Evolutionary conservation across 768 basidiomycete genomes (phyloP).

Genomic region (Serendipita sp.): DNA sequence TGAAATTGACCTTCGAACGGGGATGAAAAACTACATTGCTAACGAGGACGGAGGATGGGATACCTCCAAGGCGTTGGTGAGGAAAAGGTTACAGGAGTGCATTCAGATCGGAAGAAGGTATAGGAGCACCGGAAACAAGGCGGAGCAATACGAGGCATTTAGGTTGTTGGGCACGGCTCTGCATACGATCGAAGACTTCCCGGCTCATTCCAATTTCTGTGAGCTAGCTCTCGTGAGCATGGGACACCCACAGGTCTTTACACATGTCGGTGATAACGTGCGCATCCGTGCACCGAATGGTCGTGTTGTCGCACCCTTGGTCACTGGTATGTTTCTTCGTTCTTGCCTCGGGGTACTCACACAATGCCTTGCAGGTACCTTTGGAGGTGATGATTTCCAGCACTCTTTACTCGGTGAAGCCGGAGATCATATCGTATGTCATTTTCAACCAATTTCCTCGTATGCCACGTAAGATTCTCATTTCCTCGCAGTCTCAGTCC

Average conservation of each 20-base stretch:
- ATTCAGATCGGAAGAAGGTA: conserved; percentile 61
- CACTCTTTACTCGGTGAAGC: conserved; percentile 49
- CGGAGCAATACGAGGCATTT: conserved; percentile 65
- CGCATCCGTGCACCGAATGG: conserved; percentile 61
- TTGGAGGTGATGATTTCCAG: conserved; percentile 64
- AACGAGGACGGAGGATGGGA: conserved; percentile 78
- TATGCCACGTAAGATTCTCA: background rate
- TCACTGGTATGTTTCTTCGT: conserved; percentile 41
- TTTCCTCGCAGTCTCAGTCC: conserved; percentile 28
- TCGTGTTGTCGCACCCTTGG: conserved; percentile 58
- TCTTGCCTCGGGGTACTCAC: background rate
- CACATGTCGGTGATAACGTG: conserved; percentile 71
- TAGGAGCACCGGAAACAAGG: conserved; percentile 37
- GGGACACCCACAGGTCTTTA: conserved; percentile 63
- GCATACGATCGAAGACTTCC: conserved; percentile 72
- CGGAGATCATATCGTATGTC: conserved; percentile 28
- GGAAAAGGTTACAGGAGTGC: conserved; percentile 57
- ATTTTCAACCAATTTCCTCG: background rate
- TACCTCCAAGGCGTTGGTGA: conserved; percentile 63
- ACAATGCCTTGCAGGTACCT: conserved; percentile 34
- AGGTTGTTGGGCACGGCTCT: conserved; percentile 58
- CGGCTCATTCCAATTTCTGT: conserved; percentile 83
- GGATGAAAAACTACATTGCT: conserved; percentile 93
- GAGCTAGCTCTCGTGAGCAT: conserved; percentile 61
- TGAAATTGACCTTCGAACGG: conserved; percentile 66